A percentile compares a stretch with the other conserved stretches of the same genome.
phyloP scores from a whole-genome alignment of 2,329 filamentous ascomycete species.

The Ascochyta rabiei region DNA sequence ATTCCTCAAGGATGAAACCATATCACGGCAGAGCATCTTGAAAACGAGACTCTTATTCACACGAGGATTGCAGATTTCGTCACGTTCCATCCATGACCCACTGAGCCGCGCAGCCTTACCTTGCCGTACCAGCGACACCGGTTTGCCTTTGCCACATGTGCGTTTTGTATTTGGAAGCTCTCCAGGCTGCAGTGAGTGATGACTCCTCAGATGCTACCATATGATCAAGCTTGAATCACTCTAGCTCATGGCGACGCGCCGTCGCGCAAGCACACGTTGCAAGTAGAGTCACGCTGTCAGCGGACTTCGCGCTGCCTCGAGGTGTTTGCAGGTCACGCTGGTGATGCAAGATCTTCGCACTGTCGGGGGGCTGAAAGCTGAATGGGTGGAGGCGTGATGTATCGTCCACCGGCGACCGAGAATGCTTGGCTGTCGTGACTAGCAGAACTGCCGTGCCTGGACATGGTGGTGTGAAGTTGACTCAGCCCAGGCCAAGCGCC shows the following conservation, averaged over 20 bases:
- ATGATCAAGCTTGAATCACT: conserved; percentile 13
- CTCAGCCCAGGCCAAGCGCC: conserved; percentile 27
- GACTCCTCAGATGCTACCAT: conserved; percentile 1
- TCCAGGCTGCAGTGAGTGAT: conserved; percentile 20
- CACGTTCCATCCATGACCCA: conserved; percentile 5
- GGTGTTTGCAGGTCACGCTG: conserved; percentile 29
- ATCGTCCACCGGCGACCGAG: conserved; percentile 25
- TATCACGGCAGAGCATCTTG: background rate
- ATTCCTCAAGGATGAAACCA: background rate
- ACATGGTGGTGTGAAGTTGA: conserved; percentile 26
- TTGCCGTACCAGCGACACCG: background rate
- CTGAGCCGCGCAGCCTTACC: background rate
- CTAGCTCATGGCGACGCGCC: conserved; percentile 7
- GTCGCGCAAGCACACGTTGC: conserved; percentile 9
- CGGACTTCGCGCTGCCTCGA: conserved; percentile 28
- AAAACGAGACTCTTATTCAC: background rate
- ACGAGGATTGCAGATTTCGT: background rate
- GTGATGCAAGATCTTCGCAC: conserved; percentile 21
- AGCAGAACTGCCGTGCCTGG: conserved; percentile 11
- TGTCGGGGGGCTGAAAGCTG: conserved; percentile 16
- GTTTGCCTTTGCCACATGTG: background rate
- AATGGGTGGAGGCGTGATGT: conserved; percentile 18
- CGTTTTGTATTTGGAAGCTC: conserved; percentile 4
- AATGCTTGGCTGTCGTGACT: conserved; percentile 21
- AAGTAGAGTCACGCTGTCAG: conserved; percentile 35